Evolutionary conservation across 805 yeast species (phyloP).

Genomic region (Grigorovia yakushimaensis): DNA sequence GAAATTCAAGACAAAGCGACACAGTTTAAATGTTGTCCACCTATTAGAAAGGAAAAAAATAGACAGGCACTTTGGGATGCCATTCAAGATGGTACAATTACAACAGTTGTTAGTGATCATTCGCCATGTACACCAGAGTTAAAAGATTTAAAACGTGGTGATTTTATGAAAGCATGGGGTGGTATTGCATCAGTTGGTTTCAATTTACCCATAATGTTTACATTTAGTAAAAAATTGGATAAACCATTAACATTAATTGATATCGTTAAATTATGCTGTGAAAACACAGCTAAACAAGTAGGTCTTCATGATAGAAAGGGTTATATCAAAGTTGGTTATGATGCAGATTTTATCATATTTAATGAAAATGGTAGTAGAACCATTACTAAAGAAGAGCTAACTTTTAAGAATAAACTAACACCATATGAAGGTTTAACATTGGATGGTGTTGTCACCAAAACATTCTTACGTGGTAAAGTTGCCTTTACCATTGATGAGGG

Average conservation of each 20-base stretch:
- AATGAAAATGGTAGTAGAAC: conserved; percentile 48
- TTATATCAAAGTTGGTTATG: conserved; percentile 57
- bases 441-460: conserved; percentile 67
- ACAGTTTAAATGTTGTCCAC: conserved; percentile 90
- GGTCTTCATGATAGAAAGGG: conserved; percentile 73
- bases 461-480: conserved; percentile 66
- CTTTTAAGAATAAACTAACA: conserved; percentile 78
- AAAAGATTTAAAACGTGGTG: conserved; percentile 73
- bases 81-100: conserved; percentile 50
- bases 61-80: conserved; percentile 72
- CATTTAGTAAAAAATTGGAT: conserved; percentile 42
- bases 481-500: conserved; percentile 50
- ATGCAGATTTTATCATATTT: conserved; percentile 82
- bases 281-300: conserved; percentile 77
- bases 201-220: conserved; percentile 73
- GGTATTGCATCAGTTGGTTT: conserved; percentile 91
- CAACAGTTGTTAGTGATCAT: conserved; percentile 89
- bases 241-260: conserved; percentile 36
- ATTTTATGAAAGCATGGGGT: conserved; percentile 92
- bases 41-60: conserved; percentile 71
- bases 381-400: conserved; percentile 46
- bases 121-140: conserved; percentile 92
- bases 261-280: conserved; percentile 69
- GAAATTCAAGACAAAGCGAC: conserved; percentile 68
- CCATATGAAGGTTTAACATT: conserved; percentile 70